phyloP scores from a whole-genome alignment of 805 yeast genomes.

The Scheffersomyces stipitis region DNA sequence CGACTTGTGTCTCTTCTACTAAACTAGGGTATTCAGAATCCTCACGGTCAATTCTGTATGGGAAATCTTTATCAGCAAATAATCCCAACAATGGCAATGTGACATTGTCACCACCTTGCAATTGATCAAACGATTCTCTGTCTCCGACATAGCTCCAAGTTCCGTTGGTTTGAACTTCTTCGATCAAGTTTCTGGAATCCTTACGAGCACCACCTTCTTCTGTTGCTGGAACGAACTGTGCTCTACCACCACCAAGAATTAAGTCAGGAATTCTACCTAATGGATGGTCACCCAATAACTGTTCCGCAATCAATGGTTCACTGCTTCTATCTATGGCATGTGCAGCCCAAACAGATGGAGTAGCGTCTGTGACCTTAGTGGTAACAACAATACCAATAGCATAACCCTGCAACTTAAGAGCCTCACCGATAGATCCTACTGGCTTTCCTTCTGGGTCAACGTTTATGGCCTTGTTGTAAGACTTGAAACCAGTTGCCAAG shows the following conservation, averaged over 20 bases:
- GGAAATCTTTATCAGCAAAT: constrained; percentile 72
- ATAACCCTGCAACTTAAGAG: constrained; percentile 75
- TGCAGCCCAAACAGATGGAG: constrained; percentile 83
- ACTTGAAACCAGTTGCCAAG: constrained; percentile 74
- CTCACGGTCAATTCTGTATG: constrained; percentile 76
- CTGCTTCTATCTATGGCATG: constrained; percentile 72
- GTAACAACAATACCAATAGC: constrained; percentile 87
- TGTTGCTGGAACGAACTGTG: constrained; percentile 64
- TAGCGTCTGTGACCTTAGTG: constrained; percentile 87
- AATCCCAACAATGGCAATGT: constrained; percentile 72
- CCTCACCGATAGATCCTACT: constrained; percentile 83
- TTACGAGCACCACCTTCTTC: constrained; percentile 60
- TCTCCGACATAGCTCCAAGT: constrained; percentile 60
- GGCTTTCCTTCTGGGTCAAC: constrained; percentile 64
- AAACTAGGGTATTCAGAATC: constrained; percentile 63
- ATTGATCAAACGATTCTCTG: constrained; percentile 54
- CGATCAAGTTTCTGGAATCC: constrained; percentile 66
- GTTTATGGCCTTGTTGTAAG: constrained; percentile 88
- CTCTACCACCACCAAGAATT: constrained; percentile 86
- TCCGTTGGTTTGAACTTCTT: constrained; percentile 57
- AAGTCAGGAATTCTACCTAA: constrained; percentile 76
- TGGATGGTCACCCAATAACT: constrained; percentile 77
- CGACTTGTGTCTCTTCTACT: constrained; percentile 72
- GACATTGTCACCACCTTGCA: constrained; percentile 55
- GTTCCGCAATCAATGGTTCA: constrained; percentile 82